Evolutionary conservation across 2,329 filamentous ascomycete species (phyloP).

Genomic region (Zelopaecilomyces penicillatus): DNA sequence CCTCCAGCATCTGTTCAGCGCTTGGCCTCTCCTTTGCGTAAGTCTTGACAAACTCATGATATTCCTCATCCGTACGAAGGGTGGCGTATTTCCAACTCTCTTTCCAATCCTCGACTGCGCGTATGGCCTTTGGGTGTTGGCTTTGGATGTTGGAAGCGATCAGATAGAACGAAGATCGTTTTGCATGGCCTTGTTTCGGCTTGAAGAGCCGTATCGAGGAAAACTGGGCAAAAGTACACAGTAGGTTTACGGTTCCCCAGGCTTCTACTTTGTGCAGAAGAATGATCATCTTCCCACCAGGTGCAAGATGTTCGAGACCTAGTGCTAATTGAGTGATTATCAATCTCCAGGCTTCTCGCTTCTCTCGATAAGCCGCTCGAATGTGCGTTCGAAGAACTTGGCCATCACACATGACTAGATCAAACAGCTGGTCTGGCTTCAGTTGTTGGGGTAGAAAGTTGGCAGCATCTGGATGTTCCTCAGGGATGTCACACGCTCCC

Average conservation of each 20-base stretch:
- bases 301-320: constrained; percentile 34
- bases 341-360: constrained; percentile 29
- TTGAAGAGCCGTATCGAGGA: constrained; percentile 36
- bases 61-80: constrained; percentile 24
- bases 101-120: constrained; percentile 33
- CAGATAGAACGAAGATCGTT: constrained; percentile 44
- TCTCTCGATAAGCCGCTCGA: constrained; percentile 22
- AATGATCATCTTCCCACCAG: constrained; percentile 41
- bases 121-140: constrained; percentile 19
- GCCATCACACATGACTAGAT: constrained; percentile 40
- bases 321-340: constrained; percentile 32
- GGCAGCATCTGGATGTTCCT: constrained; percentile 17
- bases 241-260: constrained; percentile 26
- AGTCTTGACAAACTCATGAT: constrained; percentile 2
- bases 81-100: constrained; percentile 30
- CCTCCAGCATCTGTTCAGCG: constrained; percentile 18
- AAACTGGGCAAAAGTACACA: constrained; percentile 35
- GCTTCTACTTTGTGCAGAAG: constrained; percentile 41
- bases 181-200: constrained; percentile 29
- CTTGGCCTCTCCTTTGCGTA: constrained; percentile 1
- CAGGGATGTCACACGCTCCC: constrained; percentile 24
- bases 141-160: constrained; percentile 35
- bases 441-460: constrained; percentile 20
- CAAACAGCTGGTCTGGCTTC: constrained; percentile 21
- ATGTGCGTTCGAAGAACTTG: constrained; percentile 26